phyloP scores from a whole-genome alignment of 2,329 filamentous ascomycete species.

The Colletotrichum neosansevieriae region DNA sequence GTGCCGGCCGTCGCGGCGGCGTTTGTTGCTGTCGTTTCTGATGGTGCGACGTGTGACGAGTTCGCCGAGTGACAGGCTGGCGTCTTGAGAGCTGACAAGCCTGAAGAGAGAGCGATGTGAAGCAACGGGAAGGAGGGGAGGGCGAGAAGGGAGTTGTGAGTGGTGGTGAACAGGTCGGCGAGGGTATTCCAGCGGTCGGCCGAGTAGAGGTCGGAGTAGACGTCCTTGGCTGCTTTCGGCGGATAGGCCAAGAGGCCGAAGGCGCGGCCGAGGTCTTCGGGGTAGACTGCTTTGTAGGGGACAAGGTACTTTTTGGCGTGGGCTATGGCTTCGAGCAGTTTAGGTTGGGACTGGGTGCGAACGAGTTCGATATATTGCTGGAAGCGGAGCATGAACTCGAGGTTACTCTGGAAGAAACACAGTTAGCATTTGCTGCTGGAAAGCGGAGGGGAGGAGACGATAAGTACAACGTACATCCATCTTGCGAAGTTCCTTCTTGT shows the following conservation, averaged over 20 bases:
- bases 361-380: slow-evolving; percentile 97
- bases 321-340: slow-evolving; percentile 79
- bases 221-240: slow-evolving; percentile 62
- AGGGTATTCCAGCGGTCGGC: slow-evolving; percentile 79
- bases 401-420: slow-evolving; percentile 68
- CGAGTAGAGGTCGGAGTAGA: slow-evolving; percentile 75
- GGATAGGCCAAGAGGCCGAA: slow-evolving; percentile 84
- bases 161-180: slow-evolving; percentile 83
- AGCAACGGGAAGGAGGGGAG: slow-evolving; percentile 87
- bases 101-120: slow-evolving; percentile 90
- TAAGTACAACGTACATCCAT: slow-evolving; percentile 70
- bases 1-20: slow-evolving; percentile 36
- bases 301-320: slow-evolving; percentile 87
- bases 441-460: background rate
- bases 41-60: slow-evolving; percentile 58
- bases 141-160: slow-evolving; percentile 87
- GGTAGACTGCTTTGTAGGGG: slow-evolving; percentile 76
- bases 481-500: slow-evolving; percentile 92
- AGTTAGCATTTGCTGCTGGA: slow-evolving; percentile 22
- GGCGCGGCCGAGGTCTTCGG: slow-evolving; percentile 76
- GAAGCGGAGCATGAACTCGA: slow-evolving; percentile 92
- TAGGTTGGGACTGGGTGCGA: slow-evolving; percentile 71
- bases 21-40: slow-evolving; percentile 49
- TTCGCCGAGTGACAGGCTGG: slow-evolving; percentile 84
- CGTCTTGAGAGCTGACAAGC: slow-evolving; percentile 94